Evolutionary conservation across 164 flowering plant genomes (phyloP).

Genomic region (Cinnamomum micranthum): DNA sequence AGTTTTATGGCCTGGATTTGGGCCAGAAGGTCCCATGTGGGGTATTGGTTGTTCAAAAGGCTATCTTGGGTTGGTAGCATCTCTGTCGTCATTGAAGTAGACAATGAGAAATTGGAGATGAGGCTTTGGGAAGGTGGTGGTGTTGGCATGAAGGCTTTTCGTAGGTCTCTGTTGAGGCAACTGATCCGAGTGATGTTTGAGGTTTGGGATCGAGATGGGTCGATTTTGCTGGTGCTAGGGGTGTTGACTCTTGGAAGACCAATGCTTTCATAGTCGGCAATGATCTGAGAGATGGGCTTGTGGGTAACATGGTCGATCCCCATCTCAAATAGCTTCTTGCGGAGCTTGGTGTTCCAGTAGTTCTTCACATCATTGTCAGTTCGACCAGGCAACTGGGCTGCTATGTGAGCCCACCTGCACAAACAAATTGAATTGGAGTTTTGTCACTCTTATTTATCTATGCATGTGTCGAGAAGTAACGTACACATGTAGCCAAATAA

Average conservation of each 20-base stretch:
- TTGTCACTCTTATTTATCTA: too few species aligned
- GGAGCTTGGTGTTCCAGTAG: conserved; percentile 78
- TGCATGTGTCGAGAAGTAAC: too few species aligned
- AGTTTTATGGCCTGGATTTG: conserved; percentile 66
- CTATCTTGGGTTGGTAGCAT: conserved; percentile 20
- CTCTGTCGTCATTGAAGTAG: conserved; percentile 8
- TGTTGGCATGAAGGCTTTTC: conserved; percentile 32
- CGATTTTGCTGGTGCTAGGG: not conserved
- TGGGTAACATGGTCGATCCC: conserved; percentile 94
- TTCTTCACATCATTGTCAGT: conserved; percentile 88
- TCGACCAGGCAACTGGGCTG: conserved; percentile 81
- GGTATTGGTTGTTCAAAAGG: conserved; percentile 10
- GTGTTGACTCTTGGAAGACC: conserved; percentile 31
- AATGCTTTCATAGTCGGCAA: conserved; percentile 69
- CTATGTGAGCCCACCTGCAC: conserved; percentile 77
- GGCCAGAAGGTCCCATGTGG: conserved; percentile 48
- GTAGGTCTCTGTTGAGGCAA: conserved; percentile 43
- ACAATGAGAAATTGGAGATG: conserved; percentile 5
- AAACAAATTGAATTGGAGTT: too few species aligned
- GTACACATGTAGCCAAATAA: too few species aligned
- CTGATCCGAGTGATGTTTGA: conserved; percentile 14
- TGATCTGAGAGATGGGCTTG: conserved; percentile 76
- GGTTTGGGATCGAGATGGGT: not conserved
- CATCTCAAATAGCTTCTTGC: conserved; percentile 68
- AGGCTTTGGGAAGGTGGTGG: conserved; percentile 19